These are phyloP conservation scores for Globisporangium perplexum DNA, from an alignment of 352 stramenopile species.

Conservation along the genomic window DNA sequence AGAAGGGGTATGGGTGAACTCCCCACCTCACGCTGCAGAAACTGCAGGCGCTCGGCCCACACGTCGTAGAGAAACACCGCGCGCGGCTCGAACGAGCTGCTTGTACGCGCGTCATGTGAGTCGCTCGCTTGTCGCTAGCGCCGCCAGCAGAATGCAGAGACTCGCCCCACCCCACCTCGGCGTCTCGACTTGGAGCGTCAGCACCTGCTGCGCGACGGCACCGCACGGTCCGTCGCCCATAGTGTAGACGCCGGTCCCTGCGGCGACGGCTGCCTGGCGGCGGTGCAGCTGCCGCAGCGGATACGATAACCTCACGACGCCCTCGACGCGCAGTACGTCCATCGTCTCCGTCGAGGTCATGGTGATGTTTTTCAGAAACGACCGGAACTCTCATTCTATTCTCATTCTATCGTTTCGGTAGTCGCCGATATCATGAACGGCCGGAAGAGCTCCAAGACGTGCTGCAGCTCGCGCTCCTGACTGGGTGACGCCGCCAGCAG, in stretches of 20 bases:
- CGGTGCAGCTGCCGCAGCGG: constrained; percentile 34
- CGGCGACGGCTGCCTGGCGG: background rate
- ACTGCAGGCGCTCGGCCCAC: constrained; percentile 54
- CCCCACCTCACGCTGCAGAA: constrained; percentile 58
- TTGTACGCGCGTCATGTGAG: background rate
- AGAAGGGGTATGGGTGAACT: no score
- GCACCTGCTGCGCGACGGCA: constrained; percentile 36
- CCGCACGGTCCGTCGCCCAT: constrained; percentile 57
- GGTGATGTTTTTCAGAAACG: background rate
- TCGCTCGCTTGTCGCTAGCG: background rate
- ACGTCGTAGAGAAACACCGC: constrained; percentile 74
- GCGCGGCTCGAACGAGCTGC: constrained; percentile 37
- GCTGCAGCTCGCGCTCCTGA: constrained; percentile 45
- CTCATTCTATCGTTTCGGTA: background rate
- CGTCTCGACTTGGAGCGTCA: constrained; percentile 45
- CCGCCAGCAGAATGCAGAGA: background rate
- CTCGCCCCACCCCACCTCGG: constrained; percentile 4
- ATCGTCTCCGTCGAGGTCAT: background rate
- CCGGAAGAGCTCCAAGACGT: constrained; percentile 31
- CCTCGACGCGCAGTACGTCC: constrained; percentile 22
- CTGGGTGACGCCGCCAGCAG: constrained; percentile 28
- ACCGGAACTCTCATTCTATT: no score
- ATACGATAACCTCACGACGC: constrained; percentile 53
- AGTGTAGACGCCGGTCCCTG: constrained; percentile 28
- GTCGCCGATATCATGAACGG: constrained; percentile 18